Base-by-base conservation (phyloP, 208 protist species). In the Porcisia hertigi region DNA sequence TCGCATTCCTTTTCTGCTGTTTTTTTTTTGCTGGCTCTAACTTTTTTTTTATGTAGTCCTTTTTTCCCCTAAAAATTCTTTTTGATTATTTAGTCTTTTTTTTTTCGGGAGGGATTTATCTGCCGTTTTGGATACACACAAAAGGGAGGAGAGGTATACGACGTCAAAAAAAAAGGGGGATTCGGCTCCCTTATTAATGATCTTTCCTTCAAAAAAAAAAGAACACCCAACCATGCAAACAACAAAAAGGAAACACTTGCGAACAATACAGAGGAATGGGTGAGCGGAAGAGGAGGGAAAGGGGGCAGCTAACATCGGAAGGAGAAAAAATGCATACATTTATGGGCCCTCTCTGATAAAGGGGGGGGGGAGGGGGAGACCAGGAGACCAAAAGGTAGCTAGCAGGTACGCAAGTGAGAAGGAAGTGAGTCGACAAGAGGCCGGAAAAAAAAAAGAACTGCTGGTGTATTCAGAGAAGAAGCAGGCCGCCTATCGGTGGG, bases 121-220 rank as follows among this genome's bases (percentile, higher is more conserved):
- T 25, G 43, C 43, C 66, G 34, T 54, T 69, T 79, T n/a, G n/a
- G n/a, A n/a, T n/a, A n/a, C n/a, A 71, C 64, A 34, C 23, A 52
- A 65, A 23, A 52, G 39, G 20, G 45, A 69, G 16, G 39, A 8
- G n/a, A n/a, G n/a, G 39, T 74, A 45, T 25, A 43, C n/a, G 49
- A 45, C 36, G 57, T 25, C n/a, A 39, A 53, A 34, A 71, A 18
- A 54, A 54, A n/a, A n/a, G 43, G 39, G 69, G n/a, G n/a, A n/a
- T n/a, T n/a, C n/a, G n/a, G n/a, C n/a, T n/a, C n/a, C n/a, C n/a
- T n/a, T n/a, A n/a, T n/a, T n/a, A n/a, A n/a, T n/a, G n/a, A n/a
- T n/a, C n/a, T n/a, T n/a, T n/a, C n/a, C n/a, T n/a, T n/a, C n/a
- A n/a, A n/a, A n/a, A n/a, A n/a, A n/a, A n/a, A n/a, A n/a, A n/a